Evolutionary conservation across 1,139 yeast genomes (phyloP).

Genomic region (Nakaseomyces nivariensis): DNA sequence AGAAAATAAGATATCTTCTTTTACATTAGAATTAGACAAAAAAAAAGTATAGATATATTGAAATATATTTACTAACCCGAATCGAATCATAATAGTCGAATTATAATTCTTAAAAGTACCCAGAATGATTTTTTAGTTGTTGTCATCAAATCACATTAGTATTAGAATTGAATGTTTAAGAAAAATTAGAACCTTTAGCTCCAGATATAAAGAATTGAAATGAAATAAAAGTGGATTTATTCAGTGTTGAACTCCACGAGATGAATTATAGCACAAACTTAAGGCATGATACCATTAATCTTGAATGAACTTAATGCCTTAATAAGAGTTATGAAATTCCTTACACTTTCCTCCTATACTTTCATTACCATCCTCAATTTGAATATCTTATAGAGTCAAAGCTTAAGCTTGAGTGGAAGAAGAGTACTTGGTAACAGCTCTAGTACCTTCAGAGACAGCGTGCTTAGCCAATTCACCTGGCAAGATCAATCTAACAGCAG

Average conservation of each 20-base stretch:
- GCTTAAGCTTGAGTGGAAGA: constrained; percentile 48
- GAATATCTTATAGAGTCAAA: no score
- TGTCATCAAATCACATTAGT: constrained; percentile 1
- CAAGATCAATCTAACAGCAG: constrained; percentile 96
- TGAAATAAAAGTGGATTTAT: not conserved
- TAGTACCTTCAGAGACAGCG: constrained; percentile 98
- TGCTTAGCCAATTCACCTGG: constrained; percentile 99
- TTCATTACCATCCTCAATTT: no score
- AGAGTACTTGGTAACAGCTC: constrained; percentile 99
- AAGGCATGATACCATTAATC: not conserved
- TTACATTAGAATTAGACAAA: not conserved
- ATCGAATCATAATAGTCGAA: not conserved
- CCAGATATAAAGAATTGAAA: no score
- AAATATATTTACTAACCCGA: constrained; percentile 1
- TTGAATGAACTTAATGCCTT: no score
- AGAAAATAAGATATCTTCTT: not conserved
- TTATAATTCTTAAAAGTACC: not conserved
- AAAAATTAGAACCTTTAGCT: not conserved
- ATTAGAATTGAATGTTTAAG: constrained; percentile 1
- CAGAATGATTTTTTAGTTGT: constrained; percentile 1
- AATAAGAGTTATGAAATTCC: no score
- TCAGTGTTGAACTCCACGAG: not conserved
- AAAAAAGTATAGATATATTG: not conserved
- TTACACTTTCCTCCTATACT: no score
- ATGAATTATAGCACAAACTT: constrained; percentile 1